Evolutionary conservation across 768 basidiomycete species (phyloP), one percentile per base, ranked within the genome.

Genomic region (Myochromella boudieri): DNA sequence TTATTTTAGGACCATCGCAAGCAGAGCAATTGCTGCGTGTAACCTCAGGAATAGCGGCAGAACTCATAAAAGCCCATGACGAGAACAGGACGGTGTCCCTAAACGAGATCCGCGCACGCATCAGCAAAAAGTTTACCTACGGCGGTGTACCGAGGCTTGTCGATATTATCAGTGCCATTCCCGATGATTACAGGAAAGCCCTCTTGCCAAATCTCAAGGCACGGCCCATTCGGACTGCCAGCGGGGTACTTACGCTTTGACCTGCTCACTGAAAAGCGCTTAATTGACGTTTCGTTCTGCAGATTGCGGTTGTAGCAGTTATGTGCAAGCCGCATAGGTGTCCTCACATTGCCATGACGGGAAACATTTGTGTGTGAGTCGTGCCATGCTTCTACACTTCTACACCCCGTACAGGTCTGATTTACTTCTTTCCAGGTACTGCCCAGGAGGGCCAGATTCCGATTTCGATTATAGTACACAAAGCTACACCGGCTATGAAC

Each of bases 251-350:
- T 75, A 14, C 15, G 32, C 26, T n/a, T 9, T 28, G 32, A 31
- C 14, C 37, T 24, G 24, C n/a, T 20, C 15, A 14, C 33, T 34
- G 14, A 34, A 12, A 17, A 34, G n/a, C n/a, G n/a, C n/a, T n/a
- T n/a, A n/a, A n/a, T 44, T 36, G 21, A 20, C 24, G 3, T 46
- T 25, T n/a, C 34, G 27, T 25, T 10, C 46, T 36, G 3, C 49
- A 95, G 93, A 95, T 98, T 48, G 97, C 95, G 12, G 95, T 98
- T 18, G 97, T 99, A 11, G 97, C 97, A 7, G 95, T 99, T n/a
- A 99, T 99, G 97, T 95, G 94, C 74, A 99, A 98, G 62, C 97
- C 97, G 1, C 97, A 99, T 74, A 82, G 97, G 44, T 99, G 97
- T 74, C 97, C 97, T 3, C 97, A 99, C 70, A 98, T 99, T 46